Evolutionary conservation across 2,329 filamentous ascomycete genomes (phyloP), one percentile per base, ranked within the genome.

Genomic region (Xylariaceae sp.): DNA sequence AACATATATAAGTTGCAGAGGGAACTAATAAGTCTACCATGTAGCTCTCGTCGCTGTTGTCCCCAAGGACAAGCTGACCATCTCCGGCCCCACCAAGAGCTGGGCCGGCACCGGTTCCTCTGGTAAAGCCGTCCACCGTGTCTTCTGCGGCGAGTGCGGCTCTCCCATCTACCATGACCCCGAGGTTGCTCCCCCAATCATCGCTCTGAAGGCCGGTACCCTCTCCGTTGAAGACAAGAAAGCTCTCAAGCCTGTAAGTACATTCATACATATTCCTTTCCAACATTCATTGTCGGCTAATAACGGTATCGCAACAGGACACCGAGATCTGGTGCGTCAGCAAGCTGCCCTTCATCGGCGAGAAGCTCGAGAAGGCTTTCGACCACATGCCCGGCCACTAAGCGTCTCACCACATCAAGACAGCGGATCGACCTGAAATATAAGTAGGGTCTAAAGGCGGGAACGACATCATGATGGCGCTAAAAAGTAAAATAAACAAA

Each of bases 151-250:
- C 60, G 84, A 87, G 67, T 88, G 85, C 72, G 85, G 85, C 59
- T 86, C 83, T 13, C 85, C 85, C 56, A 86, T 88, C 64, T 85
- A 85, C 55, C 85, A 88, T 71, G 85, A 88, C 72, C 85, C 85
- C 21, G 84, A 88, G 53, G 81, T 81, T n/a, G 84, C 84, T n/a
- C 85, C 84, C 29, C 78, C 81, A 59, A 87, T 88, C 73, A 87
- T 88, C 63, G 85, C 84, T 57, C 72, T 88, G 67, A 88, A 88
- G 81, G 85, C 78, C 27, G 85, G 85, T 53, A 84, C 83, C 18
- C 75, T 88, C 45, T 81, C 83, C 63, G 72, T 72, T 1, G 83
- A 86, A 69, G 79, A 86, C 65, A 87, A 87, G 83, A 84, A 86
- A 80, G 80, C 70, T 30, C 75, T 88, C 61, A 86, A 88, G 79